Conservation (phyloP, 768 basidiomycete species). For the Serendipita indica region DNA sequence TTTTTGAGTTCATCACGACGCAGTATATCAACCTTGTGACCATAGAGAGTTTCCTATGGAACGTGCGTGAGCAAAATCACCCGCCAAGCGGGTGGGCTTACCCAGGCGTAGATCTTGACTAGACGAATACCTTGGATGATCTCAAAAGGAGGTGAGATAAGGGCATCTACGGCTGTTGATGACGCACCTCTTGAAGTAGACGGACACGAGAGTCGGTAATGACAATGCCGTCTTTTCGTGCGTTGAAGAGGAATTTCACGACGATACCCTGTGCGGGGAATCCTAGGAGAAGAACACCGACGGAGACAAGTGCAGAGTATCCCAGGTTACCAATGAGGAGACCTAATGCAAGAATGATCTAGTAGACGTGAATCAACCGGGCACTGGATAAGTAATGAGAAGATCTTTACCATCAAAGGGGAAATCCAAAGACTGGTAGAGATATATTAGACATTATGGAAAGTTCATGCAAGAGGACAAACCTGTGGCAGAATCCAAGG, state of each 20-base stretch:
- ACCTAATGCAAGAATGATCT: constrained; percentile 44
- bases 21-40: constrained; percentile 27
- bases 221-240: constrained; percentile 41
- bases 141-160: constrained; percentile 19
- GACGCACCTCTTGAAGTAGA: constrained; percentile 40
- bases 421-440: constrained; percentile 11
- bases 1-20: constrained; percentile 18
- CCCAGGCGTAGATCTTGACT: constrained; percentile 51
- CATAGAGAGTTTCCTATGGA: constrained; percentile 20
- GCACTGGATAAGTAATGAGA: constrained; percentile 23
- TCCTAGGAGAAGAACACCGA: constrained; percentile 40
- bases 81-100: constrained; percentile 23
- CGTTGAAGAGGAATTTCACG: constrained; percentile 36
- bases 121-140: constrained; percentile 53
- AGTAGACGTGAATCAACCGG: constrained; percentile 46
- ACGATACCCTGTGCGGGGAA: constrained; percentile 45
- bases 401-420: background rate
- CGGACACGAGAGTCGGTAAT: constrained; percentile 54
- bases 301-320: constrained; percentile 52
- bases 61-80: background rate
- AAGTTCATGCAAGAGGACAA: too few relatives aligned
- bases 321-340: constrained; percentile 52
- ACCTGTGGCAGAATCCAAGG: constrained; percentile 25
- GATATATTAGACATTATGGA: too few relatives aligned
- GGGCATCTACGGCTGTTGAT: background rate